Conservation (phyloP, 495 filamentous ascomycete species). For the Penicillium cosmopolitanum region DNA sequence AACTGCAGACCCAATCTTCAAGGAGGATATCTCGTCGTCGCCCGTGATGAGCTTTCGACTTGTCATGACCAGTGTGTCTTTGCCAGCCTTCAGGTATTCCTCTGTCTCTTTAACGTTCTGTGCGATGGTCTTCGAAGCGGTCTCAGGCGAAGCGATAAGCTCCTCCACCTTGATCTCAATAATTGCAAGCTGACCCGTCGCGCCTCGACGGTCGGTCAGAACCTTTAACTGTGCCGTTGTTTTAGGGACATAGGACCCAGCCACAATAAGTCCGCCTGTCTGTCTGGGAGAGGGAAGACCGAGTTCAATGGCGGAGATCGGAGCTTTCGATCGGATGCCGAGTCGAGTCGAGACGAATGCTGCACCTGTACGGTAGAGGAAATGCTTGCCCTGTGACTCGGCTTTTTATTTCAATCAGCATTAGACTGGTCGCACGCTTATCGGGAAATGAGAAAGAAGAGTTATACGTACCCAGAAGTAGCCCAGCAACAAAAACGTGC, state of each 20-base stretch:
- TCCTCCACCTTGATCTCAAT: constrained; percentile 52
- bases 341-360: constrained; percentile 59
- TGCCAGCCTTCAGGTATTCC: constrained; percentile 28
- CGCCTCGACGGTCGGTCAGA: constrained; percentile 40
- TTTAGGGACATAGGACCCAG: constrained; percentile 59
- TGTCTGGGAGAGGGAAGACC: constrained; percentile 30
- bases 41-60: constrained; percentile 54
- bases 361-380: constrained; percentile 56
- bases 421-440: no score
- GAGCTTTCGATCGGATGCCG: constrained; percentile 48
- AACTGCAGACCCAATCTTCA: constrained; percentile 49
- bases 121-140: constrained; percentile 24
- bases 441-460: not conserved
- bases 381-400: constrained; percentile 48
- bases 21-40: constrained; percentile 43
- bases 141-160: constrained; percentile 40
- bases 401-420: constrained; percentile 24
- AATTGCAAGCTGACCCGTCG: constrained; percentile 38
- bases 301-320: constrained; percentile 47
- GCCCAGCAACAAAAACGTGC: constrained; percentile 51
- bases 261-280: constrained; percentile 54
- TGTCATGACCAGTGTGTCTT: constrained; percentile 58
- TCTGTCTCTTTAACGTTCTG: constrained; percentile 35
- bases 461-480: constrained; percentile 40
- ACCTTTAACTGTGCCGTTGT: constrained; percentile 53